Base-by-base conservation (phyloP, 371 early-diverging fungal species). In the Smittium culicis region DNA sequence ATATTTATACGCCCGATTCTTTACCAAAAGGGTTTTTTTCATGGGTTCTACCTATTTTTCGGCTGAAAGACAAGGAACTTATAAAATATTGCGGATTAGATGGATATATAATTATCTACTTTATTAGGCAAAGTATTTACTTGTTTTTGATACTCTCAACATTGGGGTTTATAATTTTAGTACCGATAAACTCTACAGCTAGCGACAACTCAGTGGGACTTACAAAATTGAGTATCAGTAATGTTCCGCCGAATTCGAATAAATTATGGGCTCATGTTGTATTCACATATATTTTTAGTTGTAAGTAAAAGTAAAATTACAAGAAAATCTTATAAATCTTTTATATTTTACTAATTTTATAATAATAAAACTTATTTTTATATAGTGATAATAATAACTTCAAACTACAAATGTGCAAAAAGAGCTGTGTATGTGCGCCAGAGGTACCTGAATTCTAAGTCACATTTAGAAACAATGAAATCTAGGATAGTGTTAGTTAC, bases 181-280 rank as follows among this genome's bases (percentile, higher is more conserved):
- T 66, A n/a, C 66, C 66, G 35, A 35, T 66, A 66, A 66, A 66
- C n/a, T 20, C 32, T 33, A 66, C 66, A 8, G 60, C 66, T 14
- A 66, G 32, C n/a, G n/a, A 5, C n/a, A 31, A 59, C 31, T n/a
- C 55, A 45, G 31, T 33, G 5, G 66, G 60, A 31, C n/a, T 66
- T 11, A 31, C 32, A n/a, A 57, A 28, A n/a, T 11, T 56, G n/a
- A 34, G 59, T n/a, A 66, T 66, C n/a, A 31, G 66, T 5, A 66
- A 66, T 66, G 32, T 66, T 14, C 60, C 66, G 14, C 24, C 34
- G 17, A 31, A 30, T 11, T 66, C 66, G 60, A 24, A 56, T 2
- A n/a, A n/a, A 54, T 54, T 66, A 30, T 66, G 66, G 66, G 66
- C 45, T 8, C 66, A 66, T 31, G 17, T 30, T 2, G 60, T 66